A percentile compares a stretch with the other conserved stretches of the same genome.
Evolutionary conservation across 345 rosid genomes (phyloP).

Genomic region (Eutrema japonicum): DNA sequence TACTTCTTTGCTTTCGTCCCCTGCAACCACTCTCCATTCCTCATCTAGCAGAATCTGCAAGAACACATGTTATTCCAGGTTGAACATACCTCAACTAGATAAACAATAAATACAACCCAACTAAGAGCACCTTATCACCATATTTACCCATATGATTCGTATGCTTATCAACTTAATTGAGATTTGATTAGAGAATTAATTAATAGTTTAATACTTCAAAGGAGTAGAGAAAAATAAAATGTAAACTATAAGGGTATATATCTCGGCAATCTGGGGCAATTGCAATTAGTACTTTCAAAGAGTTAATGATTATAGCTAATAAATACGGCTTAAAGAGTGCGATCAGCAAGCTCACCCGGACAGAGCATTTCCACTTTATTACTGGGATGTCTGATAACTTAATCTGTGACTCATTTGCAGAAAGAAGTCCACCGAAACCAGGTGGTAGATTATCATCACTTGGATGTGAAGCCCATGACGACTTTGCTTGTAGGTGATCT

Average conservation of each 20-base stretch:
- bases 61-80: conserved; percentile 34
- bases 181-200: background rate
- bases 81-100: conserved; percentile 19
- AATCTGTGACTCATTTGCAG: conserved; percentile 55
- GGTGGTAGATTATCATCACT: conserved; percentile 82
- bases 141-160: conserved; percentile 2
- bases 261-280: background rate
- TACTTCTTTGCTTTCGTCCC: conserved; percentile 83
- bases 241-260: background rate
- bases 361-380: conserved; percentile 75
- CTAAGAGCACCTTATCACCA: background rate
- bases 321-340: background rate
- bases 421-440: conserved; percentile 77
- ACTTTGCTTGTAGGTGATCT: conserved; percentile 96
- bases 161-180: conserved; percentile 1
- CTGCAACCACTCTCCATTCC: conserved; percentile 87
- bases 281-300: conserved; percentile 12
- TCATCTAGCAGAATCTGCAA: conserved; percentile 61
- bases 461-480: conserved; percentile 57
- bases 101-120: background rate
- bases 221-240: background rate
- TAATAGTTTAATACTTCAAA: background rate
- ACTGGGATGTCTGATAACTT: conserved; percentile 69
- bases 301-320: conserved; percentile 20
- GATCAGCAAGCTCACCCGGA: conserved; percentile 54